Evolutionary conservation across 306 rosid genomes (phyloP).

Genomic region (Fragaria nilgerrensis): DNA sequence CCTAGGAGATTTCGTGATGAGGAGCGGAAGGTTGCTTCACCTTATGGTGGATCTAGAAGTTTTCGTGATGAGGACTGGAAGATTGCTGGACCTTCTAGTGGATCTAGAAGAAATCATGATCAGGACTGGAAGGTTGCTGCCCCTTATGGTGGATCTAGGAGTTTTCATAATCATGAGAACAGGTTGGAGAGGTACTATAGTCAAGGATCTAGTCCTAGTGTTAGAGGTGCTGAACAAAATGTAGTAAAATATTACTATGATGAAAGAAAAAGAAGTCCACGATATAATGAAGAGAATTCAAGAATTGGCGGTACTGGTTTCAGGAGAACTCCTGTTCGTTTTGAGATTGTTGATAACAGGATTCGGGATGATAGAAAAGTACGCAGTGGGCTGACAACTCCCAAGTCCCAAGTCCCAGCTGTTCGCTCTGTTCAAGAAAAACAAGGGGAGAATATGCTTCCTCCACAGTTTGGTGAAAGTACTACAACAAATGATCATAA

Average conservation of each 20-base stretch:
- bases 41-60: constrained; percentile 31
- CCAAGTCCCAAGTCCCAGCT: constrained; percentile 29
- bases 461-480: constrained; percentile 33
- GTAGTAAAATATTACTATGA: constrained; percentile 48
- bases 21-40: constrained; percentile 27
- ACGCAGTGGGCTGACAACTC: constrained; percentile 33
- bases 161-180: constrained; percentile 22
- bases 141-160: constrained; percentile 30
- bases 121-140: constrained; percentile 27
- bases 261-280: constrained; percentile 66
- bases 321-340: constrained; percentile 42
- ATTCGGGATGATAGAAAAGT: constrained; percentile 47
- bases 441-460: constrained; percentile 26
- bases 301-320: constrained; percentile 34
- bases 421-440: constrained; percentile 22
- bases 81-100: constrained; percentile 15
- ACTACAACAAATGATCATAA: constrained; percentile 26
- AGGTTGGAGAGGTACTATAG: constrained; percentile 13
- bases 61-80: constrained; percentile 21
- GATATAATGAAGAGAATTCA: constrained; percentile 36
- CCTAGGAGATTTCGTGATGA: constrained; percentile 18
- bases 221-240: constrained; percentile 34
- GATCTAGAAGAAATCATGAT: constrained; percentile 23
- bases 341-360: constrained; percentile 89
- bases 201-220: constrained; percentile 40